Conservation (phyloP, 495 filamentous ascomycete genomes). For the Aspergillus indologenus region DNA sequence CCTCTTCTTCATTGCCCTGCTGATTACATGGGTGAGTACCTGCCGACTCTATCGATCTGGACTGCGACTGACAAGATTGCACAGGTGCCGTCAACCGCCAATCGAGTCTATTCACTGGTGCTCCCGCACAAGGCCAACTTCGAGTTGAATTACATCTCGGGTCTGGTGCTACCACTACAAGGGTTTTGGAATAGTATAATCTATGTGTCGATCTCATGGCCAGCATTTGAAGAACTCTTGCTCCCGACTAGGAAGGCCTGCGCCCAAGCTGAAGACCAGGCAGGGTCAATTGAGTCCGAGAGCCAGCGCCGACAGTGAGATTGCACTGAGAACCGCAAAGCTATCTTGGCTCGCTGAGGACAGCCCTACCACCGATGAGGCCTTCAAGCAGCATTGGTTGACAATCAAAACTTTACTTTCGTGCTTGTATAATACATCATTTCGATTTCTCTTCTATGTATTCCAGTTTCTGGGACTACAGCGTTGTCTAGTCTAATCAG, state of each 20-base stretch:
- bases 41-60: conserved; percentile 3
- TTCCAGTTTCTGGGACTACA: too few relatives aligned
- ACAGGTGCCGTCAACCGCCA: conserved; percentile 71
- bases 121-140: conserved; percentile 51
- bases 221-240: conserved; percentile 27
- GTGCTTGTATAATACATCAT: neutral
- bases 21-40: conserved; percentile 69
- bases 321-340: neutral
- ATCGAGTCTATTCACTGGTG: conserved; percentile 68
- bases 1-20: conserved; percentile 78
- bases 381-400: too few relatives aligned
- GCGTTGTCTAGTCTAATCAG: too few relatives aligned
- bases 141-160: conserved; percentile 63
- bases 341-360: too few relatives aligned
- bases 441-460: neutral
- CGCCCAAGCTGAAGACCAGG: neutral
- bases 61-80: neutral
- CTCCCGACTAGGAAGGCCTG: conserved; percentile 4
- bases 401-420: neutral
- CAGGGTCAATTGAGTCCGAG: neutral
- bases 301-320: neutral
- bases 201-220: conserved; percentile 63
- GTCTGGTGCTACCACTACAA: conserved; percentile 76
- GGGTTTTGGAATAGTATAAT: conserved; percentile 87
- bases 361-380: too few relatives aligned